These are phyloP conservation scores for Neostapfia colusana DNA, from an alignment of 176 grass and related monocot species.

Conservation along the genomic window DNA sequence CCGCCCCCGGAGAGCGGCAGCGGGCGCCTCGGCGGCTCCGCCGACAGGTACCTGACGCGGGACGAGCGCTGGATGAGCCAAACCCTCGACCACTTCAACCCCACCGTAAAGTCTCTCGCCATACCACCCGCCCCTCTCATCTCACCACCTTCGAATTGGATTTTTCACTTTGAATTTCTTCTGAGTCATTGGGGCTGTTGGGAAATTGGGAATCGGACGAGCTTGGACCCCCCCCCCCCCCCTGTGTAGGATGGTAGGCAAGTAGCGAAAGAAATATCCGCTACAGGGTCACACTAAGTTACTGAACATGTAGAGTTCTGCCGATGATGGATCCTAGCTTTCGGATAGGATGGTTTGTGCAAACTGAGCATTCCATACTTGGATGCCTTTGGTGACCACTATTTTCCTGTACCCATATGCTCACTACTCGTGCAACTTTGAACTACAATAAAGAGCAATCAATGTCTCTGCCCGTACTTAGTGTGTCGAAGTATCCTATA, in stretches of 20 bases:
- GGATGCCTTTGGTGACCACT: neutral
- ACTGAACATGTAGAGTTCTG: neutral
- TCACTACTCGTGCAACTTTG: neutral
- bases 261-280: neutral
- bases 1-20: constrained; percentile 27
- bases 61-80: constrained; percentile 87
- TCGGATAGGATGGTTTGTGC: neutral
- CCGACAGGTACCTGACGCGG: constrained; percentile 60
- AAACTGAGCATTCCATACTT: neutral
- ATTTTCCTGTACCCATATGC: neutral
- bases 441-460: neutral
- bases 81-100: constrained; percentile 91
- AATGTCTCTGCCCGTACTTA: neutral
- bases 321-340: neutral
- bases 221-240: neutral
- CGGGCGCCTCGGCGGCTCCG: constrained; percentile 20
- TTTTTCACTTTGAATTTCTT: neutral
- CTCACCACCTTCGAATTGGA: neutral
- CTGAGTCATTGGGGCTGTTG: neutral
- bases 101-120: constrained; percentile 52
- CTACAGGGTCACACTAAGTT: neutral
- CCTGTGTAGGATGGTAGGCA: neutral
- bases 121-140: neutral
- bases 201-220: neutral
- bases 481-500: neutral